These are phyloP conservation scores for Endocalyx cinctus DNA, from an alignment of 2,329 filamentous ascomycete genomes.

Conservation along the genomic window DNA sequence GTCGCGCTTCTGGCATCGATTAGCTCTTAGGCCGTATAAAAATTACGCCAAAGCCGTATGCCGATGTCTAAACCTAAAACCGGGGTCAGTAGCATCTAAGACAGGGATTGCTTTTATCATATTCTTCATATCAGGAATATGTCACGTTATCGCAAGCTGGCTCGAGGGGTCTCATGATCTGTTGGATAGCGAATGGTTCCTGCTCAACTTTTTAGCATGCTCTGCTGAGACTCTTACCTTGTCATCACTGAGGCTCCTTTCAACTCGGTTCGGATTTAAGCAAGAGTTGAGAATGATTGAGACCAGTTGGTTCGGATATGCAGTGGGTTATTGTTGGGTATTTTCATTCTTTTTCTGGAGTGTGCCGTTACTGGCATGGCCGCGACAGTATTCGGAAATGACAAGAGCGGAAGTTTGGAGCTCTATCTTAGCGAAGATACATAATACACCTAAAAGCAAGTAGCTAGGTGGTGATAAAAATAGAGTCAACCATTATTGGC, in stretches of 20 bases:
- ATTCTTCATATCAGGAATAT: conserved; percentile 10
- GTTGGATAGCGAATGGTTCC: conserved; percentile 11
- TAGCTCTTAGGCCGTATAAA: conserved; percentile 2
- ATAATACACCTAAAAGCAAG: no score
- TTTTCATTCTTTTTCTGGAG: conserved; percentile 13
- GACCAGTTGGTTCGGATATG: conserved; percentile 6
- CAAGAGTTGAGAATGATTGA: conserved; percentile 1
- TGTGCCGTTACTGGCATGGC: no score
- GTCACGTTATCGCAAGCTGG: conserved; percentile 8
- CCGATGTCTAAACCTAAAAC: background rate
- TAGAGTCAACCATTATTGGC: no score
- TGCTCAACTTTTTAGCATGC: conserved; percentile 9
- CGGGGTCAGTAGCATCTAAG: background rate
- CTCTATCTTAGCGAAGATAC: no score
- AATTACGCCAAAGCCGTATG: background rate
- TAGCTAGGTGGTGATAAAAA: no score
- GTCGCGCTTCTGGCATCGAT: conserved; percentile 5
- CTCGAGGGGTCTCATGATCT: conserved; percentile 3
- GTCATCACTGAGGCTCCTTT: background rate
- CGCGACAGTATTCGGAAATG: no score
- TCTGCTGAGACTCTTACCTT: conserved; percentile 3
- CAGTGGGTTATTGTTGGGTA: conserved; percentile 6
- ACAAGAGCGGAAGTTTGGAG: no score
- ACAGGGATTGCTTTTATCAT: conserved; percentile 5
- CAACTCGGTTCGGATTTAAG: background rate